These are phyloP conservation scores for Fusarium hainanense DNA, from an alignment of 2,329 filamentous ascomycete species.

Conservation along the genomic window DNA sequence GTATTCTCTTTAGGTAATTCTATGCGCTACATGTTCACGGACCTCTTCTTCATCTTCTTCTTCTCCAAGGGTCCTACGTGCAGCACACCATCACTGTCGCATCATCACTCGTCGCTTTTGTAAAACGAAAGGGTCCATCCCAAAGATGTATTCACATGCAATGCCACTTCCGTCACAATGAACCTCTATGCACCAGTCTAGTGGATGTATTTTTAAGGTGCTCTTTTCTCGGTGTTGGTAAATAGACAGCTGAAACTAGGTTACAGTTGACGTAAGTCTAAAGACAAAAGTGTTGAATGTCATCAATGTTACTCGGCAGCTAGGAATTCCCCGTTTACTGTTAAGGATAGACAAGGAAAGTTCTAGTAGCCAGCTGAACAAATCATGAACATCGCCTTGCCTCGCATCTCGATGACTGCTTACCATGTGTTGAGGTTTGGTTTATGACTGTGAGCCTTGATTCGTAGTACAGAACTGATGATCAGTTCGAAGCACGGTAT, in stretches of 20 bases:
- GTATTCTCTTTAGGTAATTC: background rate
- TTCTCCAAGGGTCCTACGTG: background rate
- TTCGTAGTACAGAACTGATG: background rate
- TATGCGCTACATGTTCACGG: background rate
- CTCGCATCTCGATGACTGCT: background rate
- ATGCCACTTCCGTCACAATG: no score
- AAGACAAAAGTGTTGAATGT: background rate
- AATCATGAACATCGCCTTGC: background rate
- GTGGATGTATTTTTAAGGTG: background rate
- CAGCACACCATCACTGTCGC: background rate
- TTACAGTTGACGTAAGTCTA: background rate
- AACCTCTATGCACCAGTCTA: background rate
- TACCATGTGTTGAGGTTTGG: background rate
- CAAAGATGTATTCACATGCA: background rate
- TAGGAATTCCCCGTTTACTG: background rate
- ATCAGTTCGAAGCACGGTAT: background rate
- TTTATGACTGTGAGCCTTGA: background rate
- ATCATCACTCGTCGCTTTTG: background rate
- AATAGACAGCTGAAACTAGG: background rate
- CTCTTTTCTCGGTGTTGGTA: background rate
- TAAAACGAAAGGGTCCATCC: background rate
- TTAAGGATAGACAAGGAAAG: background rate
- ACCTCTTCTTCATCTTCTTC: background rate
- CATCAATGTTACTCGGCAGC: background rate
- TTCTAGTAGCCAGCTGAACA: background rate